Evolutionary conservation across 2,329 filamentous ascomycete genomes (phyloP).

Genomic region (Aciculosporium take): DNA sequence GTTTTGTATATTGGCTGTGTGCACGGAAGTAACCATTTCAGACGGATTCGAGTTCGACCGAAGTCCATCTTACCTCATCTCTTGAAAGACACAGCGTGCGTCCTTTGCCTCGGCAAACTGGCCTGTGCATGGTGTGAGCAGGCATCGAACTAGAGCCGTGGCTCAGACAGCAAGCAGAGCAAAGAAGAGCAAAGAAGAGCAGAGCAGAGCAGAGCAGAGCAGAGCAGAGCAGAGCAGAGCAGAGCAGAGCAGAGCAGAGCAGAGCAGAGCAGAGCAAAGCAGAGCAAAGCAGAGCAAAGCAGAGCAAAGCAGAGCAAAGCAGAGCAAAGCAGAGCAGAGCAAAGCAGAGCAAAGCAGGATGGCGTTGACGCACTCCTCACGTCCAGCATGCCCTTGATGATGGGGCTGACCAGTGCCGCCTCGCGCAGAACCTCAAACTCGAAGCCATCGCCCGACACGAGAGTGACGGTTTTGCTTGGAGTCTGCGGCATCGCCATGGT

Average conservation of each 20-base stretch:
- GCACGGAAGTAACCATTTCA: background rate
- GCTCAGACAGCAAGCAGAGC: background rate
- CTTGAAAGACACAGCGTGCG: constrained; percentile 52
- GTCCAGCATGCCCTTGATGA: constrained; percentile 63
- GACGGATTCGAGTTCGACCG: background rate
- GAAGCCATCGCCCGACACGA: constrained; percentile 61
- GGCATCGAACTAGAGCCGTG: background rate
- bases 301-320: background rate
- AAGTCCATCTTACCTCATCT: constrained; percentile 51
- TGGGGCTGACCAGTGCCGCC: constrained; percentile 53
- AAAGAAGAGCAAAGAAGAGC: background rate
- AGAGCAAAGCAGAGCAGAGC: background rate
- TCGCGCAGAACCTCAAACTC: constrained; percentile 64
- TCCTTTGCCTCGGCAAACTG: constrained; percentile 51
- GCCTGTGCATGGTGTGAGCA: constrained; percentile 25
- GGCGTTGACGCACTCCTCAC: constrained; percentile 39
- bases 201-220: background rate
- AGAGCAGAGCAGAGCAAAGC: background rate
- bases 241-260: background rate
- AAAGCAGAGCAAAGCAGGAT: background rate
- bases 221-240: background rate
- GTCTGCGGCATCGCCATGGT: constrained; percentile 12
- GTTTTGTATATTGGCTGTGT: background rate
- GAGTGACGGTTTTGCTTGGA: constrained; percentile 56
- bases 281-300: background rate